Conservation (phyloP, 1,284 basidiomycete genomes). For the Cutaneotrichosporon sp. region DNA sequence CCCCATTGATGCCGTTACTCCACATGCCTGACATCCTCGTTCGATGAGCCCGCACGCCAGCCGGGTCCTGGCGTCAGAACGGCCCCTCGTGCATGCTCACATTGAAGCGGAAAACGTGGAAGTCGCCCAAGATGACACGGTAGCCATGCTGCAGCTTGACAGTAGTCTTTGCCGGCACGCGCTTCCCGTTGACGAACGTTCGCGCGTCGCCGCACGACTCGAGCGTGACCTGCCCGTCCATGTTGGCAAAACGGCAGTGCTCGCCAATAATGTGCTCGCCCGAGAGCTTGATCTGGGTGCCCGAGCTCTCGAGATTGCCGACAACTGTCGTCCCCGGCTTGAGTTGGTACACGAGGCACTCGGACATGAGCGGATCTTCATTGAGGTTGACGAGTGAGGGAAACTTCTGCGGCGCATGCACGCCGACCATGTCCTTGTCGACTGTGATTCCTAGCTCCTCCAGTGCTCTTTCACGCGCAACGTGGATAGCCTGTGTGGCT, state of each 20-base stretch:
- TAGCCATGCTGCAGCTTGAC: conserved; percentile 66
- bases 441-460: conserved; percentile 97
- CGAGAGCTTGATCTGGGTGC: conserved; percentile 85
- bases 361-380: conserved; percentile 57
- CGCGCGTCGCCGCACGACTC: conserved; percentile 72
- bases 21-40: conserved; percentile 19
- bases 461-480: conserved; percentile 90
- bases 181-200: conserved; percentile 82
- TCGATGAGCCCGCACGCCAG: conserved; percentile 77
- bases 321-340: conserved; percentile 82
- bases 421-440: conserved; percentile 64
- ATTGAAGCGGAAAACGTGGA: conserved; percentile 97
- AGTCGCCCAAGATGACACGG: conserved; percentile 92
- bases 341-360: conserved; percentile 88
- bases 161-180: conserved; percentile 65
- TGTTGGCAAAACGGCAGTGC: conserved; percentile 87
- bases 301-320: conserved; percentile 72
- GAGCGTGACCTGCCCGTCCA: conserved; percentile 76
- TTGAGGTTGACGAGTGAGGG: conserved; percentile 95
- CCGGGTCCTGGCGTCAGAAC: conserved; percentile 53
- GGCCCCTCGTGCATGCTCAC: conserved; percentile 48
- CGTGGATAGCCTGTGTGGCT: conserved; percentile 90
- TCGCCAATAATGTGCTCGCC: conserved; percentile 86
- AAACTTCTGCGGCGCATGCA: conserved; percentile 99
- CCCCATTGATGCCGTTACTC: background rate